A percentile compares a stretch with the other conserved stretches of the same genome.
Conservation (phyloP, 306 rosid genomes). For the Hippophae tibetana region DNA sequence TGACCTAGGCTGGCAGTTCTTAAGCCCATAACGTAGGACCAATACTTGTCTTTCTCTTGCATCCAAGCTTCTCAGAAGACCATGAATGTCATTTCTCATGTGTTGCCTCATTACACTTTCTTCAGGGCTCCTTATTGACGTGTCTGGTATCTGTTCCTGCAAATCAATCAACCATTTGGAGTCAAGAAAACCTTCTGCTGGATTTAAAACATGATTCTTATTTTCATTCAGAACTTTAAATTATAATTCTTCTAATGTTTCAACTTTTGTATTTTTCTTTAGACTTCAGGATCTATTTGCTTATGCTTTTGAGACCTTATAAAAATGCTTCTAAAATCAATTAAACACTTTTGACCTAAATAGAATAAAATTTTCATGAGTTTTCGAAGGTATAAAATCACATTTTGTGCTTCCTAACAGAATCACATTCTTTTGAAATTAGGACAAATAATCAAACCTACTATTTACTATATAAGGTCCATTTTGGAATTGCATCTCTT, state of each 20-base stretch:
- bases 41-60: constrained; percentile 62
- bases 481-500: too few relatives aligned
- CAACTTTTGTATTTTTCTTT: too few relatives aligned
- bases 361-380: too few relatives aligned
- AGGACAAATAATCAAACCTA: too few relatives aligned
- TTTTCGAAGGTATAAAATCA: too few relatives aligned
- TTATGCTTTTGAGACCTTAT: too few relatives aligned
- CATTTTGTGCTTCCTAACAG: too few relatives aligned
- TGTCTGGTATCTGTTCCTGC: constrained; percentile 53
- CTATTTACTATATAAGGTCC: too few relatives aligned
- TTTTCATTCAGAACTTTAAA: neutral
- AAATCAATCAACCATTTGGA: constrained; percentile 14
- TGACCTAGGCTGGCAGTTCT: constrained; percentile 51
- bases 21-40: constrained; percentile 63
- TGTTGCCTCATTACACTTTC: constrained; percentile 56
- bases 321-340: too few relatives aligned
- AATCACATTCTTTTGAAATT: too few relatives aligned
- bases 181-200: constrained; percentile 2
- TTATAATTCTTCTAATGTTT: neutral
- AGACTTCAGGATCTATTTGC: too few relatives aligned
- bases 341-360: too few relatives aligned
- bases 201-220: neutral
- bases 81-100: constrained; percentile 42
- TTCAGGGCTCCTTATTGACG: constrained; percentile 47
- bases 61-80: constrained; percentile 52